Conservation (phyloP, 75 land plant species). For the Azolla pinnata region DNA sequence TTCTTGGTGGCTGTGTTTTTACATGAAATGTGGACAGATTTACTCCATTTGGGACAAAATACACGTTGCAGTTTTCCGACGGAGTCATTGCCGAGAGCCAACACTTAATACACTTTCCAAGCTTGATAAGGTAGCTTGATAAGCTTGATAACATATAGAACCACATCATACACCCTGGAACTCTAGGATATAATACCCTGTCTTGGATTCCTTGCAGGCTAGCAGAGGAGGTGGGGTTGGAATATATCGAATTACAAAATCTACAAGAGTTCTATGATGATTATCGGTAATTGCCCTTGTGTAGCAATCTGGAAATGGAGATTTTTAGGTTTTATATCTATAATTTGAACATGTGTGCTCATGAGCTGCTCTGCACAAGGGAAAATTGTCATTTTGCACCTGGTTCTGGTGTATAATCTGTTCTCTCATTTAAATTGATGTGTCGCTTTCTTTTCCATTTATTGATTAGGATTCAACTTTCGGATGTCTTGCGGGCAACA, state of each 20-base stretch:
- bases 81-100: conserved; percentile 61
- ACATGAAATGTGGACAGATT: conserved; percentile 42
- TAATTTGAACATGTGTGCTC: too few relatives aligned
- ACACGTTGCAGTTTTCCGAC: conserved; percentile 72
- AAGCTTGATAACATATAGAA: too few relatives aligned
- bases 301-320: background rate
- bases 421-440: too few relatives aligned
- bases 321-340: background rate
- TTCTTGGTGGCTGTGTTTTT: background rate
- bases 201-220: too few relatives aligned
- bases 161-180: too few relatives aligned
- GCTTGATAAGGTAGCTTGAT: conserved; percentile 86
- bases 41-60: conserved; percentile 83
- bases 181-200: too few relatives aligned
- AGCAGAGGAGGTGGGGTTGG: conserved; percentile 89
- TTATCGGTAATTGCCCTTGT: conserved; percentile 54
- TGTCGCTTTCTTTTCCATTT: too few relatives aligned
- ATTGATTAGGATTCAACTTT: conserved; percentile 37
- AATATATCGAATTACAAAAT: conserved; percentile 89
- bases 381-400: too few relatives aligned
- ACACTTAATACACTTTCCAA: conserved; percentile 93
- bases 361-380: too few relatives aligned
- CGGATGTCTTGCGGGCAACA: conserved; percentile 36
- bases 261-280: conserved; percentile 94
- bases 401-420: too few relatives aligned